These are phyloP conservation scores for Thozetella sp. DNA, from an alignment of 495 filamentous ascomycete species.

Conservation along the genomic window DNA sequence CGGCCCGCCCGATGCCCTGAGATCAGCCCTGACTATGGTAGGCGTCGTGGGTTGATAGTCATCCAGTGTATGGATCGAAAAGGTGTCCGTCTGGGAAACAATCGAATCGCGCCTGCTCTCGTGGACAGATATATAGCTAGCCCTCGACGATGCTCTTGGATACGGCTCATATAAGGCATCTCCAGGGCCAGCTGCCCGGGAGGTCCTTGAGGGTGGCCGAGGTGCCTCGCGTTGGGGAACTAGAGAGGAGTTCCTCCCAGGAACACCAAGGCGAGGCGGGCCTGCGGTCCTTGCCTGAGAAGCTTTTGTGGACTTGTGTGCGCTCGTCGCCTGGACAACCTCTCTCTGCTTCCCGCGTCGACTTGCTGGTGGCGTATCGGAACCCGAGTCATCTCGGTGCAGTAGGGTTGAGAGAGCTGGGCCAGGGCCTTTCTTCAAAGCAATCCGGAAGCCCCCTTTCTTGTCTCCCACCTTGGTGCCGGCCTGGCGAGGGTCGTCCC, in stretches of 20 bases:
- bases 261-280: constrained; percentile 6
- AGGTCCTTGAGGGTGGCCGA: constrained; percentile 35
- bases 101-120: constrained; percentile 58
- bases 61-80: constrained; percentile 49
- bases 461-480: constrained; percentile 21
- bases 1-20: constrained; percentile 2
- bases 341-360: constrained; percentile 16
- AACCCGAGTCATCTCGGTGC: constrained; percentile 26
- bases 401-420: constrained; percentile 17
- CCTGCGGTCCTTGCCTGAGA: neutral
- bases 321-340: constrained; percentile 5
- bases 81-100: constrained; percentile 61
- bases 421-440: constrained; percentile 23
- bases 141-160: constrained; percentile 31
- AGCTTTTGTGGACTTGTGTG: neutral
- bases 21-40: constrained; percentile 3
- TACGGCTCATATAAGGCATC: constrained; percentile 7
- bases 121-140: constrained; percentile 52
- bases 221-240: constrained; percentile 32
- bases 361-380: constrained; percentile 17
- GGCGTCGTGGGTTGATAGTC: constrained; percentile 34
- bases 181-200: constrained; percentile 22
- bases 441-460: constrained; percentile 29
- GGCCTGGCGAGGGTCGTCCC: constrained; percentile 10
- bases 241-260: constrained; percentile 20